Percentiles rank a stretch among this genome's conserved stretches.
Conservation (phyloP, 225 moss, liverwort and hornwort species). For the Sphagnum contortum region DNA sequence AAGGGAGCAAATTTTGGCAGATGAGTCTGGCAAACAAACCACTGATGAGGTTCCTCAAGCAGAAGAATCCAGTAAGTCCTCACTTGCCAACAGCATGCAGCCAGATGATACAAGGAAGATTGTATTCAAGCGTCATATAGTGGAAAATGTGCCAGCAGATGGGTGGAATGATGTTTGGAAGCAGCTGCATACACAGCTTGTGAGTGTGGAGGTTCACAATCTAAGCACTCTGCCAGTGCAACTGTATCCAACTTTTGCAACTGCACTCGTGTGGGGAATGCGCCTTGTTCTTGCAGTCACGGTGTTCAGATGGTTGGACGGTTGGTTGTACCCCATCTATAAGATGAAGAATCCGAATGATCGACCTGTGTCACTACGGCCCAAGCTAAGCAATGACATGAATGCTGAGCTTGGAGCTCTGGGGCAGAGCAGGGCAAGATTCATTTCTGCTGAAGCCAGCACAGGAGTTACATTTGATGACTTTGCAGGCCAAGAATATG, state of each 20-base stretch:
- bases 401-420: constrained; percentile 87
- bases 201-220: constrained; percentile 78
- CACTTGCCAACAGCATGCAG: no score
- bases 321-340: constrained; percentile 80
- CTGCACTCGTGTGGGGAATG: constrained; percentile 90
- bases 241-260: constrained; percentile 86
- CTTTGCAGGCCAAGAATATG: constrained; percentile 99
- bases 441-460: constrained; percentile 97
- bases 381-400: constrained; percentile 59
- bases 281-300: constrained; percentile 72
- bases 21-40: constrained; percentile 7
- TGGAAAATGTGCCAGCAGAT: constrained; percentile 91
- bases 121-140: constrained; percentile 72
- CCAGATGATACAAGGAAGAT: constrained; percentile 24
- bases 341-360: constrained; percentile 75
- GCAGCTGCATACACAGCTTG: constrained; percentile 69
- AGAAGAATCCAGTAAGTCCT: no score
- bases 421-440: constrained; percentile 97
- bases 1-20: constrained; percentile 6
- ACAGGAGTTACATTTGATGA: constrained; percentile 98
- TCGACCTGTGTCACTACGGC: constrained; percentile 63
- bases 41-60: constrained; percentile 17
- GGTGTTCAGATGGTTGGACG: constrained; percentile 58
- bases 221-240: constrained; percentile 60
- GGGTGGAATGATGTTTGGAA: constrained; percentile 96